Conservation (phyloP, 306 rosid species). For the Citrullus colocynthis region DNA sequence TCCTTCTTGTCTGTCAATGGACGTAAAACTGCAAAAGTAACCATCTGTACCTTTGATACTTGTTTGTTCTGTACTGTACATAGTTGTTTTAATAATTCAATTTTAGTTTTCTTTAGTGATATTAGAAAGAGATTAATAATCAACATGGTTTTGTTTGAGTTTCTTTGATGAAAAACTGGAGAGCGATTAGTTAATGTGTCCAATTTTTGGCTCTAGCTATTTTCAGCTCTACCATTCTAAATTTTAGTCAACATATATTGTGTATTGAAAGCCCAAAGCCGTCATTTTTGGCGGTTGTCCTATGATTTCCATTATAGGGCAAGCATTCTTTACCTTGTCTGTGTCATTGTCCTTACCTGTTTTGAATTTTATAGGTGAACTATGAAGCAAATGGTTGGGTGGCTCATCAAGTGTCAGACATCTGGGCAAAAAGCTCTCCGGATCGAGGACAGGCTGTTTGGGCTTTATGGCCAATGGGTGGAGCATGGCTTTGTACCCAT, state of each 20-base stretch:
- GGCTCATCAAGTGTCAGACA: conserved; percentile 82
- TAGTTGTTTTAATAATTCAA: neutral
- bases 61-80: neutral
- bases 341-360: neutral
- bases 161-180: neutral
- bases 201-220: neutral
- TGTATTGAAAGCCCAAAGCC: neutral
- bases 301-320: neutral
- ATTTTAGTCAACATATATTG: neutral
- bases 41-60: conserved; percentile 9
- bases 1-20: conserved; percentile 58
- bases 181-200: neutral
- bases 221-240: neutral
- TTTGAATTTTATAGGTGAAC: conserved; percentile 52
- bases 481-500: conserved; percentile 87
- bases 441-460: conserved; percentile 85
- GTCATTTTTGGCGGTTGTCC: neutral
- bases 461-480: conserved; percentile 98
- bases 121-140: neutral
- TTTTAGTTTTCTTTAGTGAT: neutral
- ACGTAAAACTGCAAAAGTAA: conserved; percentile 76
- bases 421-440: conserved; percentile 90
- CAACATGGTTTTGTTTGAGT: neutral
- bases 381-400: conserved; percentile 89
- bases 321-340: neutral